Base-by-base conservation (phyloP, 2,329 filamentous ascomycete genomes). In the Aspergillus pseudoterreus region DNA sequence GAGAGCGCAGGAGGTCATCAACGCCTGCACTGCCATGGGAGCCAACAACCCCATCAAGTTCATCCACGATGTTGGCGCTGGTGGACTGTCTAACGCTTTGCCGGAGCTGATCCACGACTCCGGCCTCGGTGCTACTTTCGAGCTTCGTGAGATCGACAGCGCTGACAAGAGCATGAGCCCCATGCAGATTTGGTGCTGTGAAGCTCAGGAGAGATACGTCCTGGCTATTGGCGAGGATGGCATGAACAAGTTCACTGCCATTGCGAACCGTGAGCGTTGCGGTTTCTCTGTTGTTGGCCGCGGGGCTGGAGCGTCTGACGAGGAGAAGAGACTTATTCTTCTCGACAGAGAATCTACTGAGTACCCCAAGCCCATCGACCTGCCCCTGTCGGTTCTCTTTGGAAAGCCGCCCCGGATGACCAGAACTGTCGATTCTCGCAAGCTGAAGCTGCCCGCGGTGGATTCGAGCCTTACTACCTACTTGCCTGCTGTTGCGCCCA, bases 1-100 rank as follows among this genome's bases (percentile, higher is more conserved):
- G 56, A 83, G 94, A 62, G 94, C 92, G 2, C 94, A 99, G 74
- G 95, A 97, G 82, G 94, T 99, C 58, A 99, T 99, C 72, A 94
- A 97, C 71, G 86, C 90, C 4, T 99, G 94, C 69, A 85, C 88
- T 24, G 86, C 90, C 3, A 82, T 97, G 62, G 92, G 92, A 14
- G 77, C 85, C 4, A 79, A 90, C 57, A 97, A 88, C 67, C 94
- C 94, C 0, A 97, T 99, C 60, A 87, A 90, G 50, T 92, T 97
- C 75, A 97, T 99, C 57, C 94, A 99, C 69, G 94, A 99, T 67
- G 94, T 99, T 43, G 94, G 94, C 56, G 94, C 94, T 46, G 94
- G 94, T 64, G 94, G 94, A 53, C 76, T 92, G 30, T 91, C 87
- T 1, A 87, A 87, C 60, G 92, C 91, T 32, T 78, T 96, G 14